Evolutionary conservation across 306 rosid genomes (phyloP).

Genomic region (Ziziphus jujuba): DNA sequence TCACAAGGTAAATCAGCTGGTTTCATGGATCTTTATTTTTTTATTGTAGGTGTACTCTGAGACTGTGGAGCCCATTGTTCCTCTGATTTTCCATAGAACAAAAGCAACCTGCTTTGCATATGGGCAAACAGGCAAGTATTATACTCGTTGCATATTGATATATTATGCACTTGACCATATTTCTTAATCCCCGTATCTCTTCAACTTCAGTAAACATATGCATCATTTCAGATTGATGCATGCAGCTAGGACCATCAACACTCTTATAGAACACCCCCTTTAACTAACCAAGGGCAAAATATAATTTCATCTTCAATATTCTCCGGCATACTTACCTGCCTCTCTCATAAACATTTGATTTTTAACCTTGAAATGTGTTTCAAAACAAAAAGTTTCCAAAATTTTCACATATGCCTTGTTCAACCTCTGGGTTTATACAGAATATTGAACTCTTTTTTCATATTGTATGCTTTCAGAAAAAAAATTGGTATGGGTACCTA

Average conservation of each 20-base stretch:
- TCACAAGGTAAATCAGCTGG: conserved; percentile 11
- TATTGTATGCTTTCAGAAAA: too few species aligned
- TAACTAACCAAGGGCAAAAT: too few species aligned
- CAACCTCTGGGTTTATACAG: not conserved
- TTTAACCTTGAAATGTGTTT: not conserved
- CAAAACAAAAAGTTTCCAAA: not conserved
- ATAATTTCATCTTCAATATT: too few species aligned
- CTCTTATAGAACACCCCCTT: too few species aligned
- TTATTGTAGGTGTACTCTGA: conserved; percentile 62
- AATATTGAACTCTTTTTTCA: not conserved
- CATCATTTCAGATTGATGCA: not conserved
- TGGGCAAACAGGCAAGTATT: conserved; percentile 75
- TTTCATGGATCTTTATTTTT: conserved; percentile 24
- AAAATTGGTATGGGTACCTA: too few species aligned
- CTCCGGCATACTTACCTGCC: too few species aligned
- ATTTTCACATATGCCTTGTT: not conserved
- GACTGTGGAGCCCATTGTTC: conserved; percentile 78
- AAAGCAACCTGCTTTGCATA: conserved; percentile 94
- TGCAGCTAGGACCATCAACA: not conserved
- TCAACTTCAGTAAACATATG: not conserved
- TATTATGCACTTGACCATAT: not conserved
- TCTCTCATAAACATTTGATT: too few species aligned
- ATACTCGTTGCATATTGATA: not conserved
- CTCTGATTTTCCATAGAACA: conserved; percentile 71
- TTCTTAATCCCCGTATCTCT: not conserved